These are phyloP conservation scores for Podospora bellae-mahoneyi DNA, from an alignment of 495 filamentous ascomycete genomes.

Conservation along the genomic window DNA sequence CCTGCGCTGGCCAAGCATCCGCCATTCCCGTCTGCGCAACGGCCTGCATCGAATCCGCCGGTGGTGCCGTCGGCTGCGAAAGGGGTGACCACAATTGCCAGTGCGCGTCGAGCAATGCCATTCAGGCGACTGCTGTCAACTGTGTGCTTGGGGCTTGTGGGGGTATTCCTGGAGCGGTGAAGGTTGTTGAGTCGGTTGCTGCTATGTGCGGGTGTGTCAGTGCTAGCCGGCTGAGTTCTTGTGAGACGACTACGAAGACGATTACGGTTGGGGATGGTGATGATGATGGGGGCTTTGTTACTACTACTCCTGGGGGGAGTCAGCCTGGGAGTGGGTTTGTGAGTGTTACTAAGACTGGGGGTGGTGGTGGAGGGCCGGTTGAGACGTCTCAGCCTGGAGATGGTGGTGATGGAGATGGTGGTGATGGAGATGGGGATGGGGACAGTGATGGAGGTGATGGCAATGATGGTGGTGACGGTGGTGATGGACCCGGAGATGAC, in stretches of 20 bases:
- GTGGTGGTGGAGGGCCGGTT: not conserved
- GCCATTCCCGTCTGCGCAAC: not conserved
- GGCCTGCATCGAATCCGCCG: not conserved
- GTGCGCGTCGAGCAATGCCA: not conserved
- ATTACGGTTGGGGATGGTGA: not conserved
- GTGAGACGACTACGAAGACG: not conserved
- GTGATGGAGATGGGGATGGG: not conserved
- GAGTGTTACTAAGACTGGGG: not conserved
- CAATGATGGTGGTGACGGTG: no score
- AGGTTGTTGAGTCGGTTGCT: not conserved
- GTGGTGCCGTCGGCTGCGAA: not conserved
- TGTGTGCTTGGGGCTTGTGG: slow-evolving; percentile 7
- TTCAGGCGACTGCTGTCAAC: not conserved
- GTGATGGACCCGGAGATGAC: not conserved
- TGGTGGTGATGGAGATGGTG: not conserved
- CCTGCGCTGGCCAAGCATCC: not conserved
- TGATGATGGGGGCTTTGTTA: not conserved
- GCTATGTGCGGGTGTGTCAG: slow-evolving; percentile 8
- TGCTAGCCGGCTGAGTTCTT: not conserved
- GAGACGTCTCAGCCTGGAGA: not conserved
- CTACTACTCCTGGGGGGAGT: not conserved
- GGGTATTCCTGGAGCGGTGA: not conserved
- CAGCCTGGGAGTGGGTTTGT: not conserved
- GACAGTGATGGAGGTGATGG: not conserved
- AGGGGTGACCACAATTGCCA: not conserved